A percentile compares a stretch with the other conserved stretches of the same genome.
phyloP scores from a whole-genome alignment of 345 rosid genomes.

The Pelargonium nanum region DNA sequence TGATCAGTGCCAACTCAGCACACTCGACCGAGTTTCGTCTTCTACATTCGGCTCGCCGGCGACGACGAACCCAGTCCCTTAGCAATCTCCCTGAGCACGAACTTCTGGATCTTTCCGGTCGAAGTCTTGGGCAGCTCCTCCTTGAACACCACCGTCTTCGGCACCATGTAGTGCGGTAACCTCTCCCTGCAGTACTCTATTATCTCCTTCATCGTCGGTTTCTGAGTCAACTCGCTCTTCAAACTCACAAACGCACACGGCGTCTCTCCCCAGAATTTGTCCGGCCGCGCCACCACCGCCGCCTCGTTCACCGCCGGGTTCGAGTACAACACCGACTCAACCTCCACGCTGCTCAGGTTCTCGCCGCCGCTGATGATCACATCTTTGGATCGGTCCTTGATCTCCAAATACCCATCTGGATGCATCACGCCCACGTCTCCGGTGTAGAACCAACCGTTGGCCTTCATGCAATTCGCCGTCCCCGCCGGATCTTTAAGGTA shows the following conservation, averaged over 20 bases:
- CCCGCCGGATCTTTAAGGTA: slow-evolving; percentile 19
- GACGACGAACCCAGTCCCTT: too few species aligned
- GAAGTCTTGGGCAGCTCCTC: slow-evolving; percentile 23
- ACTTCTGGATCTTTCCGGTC: slow-evolving; percentile 22
- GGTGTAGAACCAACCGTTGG: slow-evolving; percentile 20
- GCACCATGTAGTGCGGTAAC: slow-evolving; percentile 23
- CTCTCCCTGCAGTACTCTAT: slow-evolving; percentile 15
- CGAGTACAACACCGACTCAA: too few species aligned
- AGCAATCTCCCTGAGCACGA: slow-evolving; percentile 15
- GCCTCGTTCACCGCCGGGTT: slow-evolving; percentile 22
- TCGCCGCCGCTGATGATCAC: slow-evolving; percentile 18
- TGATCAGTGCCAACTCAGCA: too few species aligned
- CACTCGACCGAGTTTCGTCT: too few species aligned
- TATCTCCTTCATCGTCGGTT: slow-evolving; percentile 6
- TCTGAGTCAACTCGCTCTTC: slow-evolving; percentile 8
- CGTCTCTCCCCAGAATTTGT: slow-evolving; percentile 24
- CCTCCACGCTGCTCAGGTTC: too few species aligned
- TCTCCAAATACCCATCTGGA: slow-evolving; percentile 20
- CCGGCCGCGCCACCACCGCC: slow-evolving; percentile 22
- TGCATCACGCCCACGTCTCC: slow-evolving; percentile 26
- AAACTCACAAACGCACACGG: slow-evolving; percentile 27
- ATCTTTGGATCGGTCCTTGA: slow-evolving; percentile 25
- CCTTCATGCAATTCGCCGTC: slow-evolving; percentile 12
- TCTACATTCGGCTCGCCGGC: too few species aligned
- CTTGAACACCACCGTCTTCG: slow-evolving; percentile 20